These are phyloP conservation scores for Saccharomycopsis javanensis DNA, from an alignment of 805 yeast genomes.

Conservation along the genomic window DNA sequence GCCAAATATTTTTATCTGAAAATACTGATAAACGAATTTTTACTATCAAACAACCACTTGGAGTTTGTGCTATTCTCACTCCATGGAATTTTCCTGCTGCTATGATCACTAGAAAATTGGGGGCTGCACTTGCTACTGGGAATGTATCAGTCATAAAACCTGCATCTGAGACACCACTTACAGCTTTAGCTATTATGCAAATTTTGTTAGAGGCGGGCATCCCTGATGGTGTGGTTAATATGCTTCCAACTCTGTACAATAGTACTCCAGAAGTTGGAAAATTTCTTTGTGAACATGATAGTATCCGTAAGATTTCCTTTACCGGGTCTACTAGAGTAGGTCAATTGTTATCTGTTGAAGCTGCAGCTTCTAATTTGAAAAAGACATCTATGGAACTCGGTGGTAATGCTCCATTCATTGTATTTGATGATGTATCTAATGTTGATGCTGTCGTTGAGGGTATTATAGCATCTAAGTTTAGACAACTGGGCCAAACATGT, in stretches of 20 bases:
- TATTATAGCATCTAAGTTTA: slow-evolving; percentile 55
- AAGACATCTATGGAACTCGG: slow-evolving; percentile 68
- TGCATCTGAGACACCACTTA: slow-evolving; percentile 64
- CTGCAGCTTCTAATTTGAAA: slow-evolving; percentile 47
- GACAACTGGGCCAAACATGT: slow-evolving; percentile 77
- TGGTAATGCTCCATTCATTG: slow-evolving; percentile 73
- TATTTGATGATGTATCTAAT: slow-evolving; percentile 59
- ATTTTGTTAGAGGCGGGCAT: slow-evolving; percentile 59
- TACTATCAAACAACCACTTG: slow-evolving; percentile 64
- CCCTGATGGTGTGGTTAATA: slow-evolving; percentile 60
- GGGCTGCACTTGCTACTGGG: slow-evolving; percentile 74
- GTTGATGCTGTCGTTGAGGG: slow-evolving; percentile 58
- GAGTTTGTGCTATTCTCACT: slow-evolving; percentile 69
- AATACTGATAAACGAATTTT: slow-evolving; percentile 40
- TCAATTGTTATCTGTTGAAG: slow-evolving; percentile 52
- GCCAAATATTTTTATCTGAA: slow-evolving; percentile 55
- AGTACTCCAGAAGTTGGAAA: slow-evolving; percentile 41
- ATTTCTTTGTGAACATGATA: slow-evolving; percentile 44
- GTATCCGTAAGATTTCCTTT: slow-evolving; percentile 59
- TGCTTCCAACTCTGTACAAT: slow-evolving; percentile 37
- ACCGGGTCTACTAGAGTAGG: slow-evolving; percentile 77
- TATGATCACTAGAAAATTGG: slow-evolving; percentile 65
- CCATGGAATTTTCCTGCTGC: slow-evolving; percentile 85
- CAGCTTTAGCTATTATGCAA: slow-evolving; percentile 58
- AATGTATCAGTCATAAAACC: slow-evolving; percentile 73